Conservation (phyloP, 192 early-diverging fungal species). For the Borealophlyctis nickersoniae region DNA sequence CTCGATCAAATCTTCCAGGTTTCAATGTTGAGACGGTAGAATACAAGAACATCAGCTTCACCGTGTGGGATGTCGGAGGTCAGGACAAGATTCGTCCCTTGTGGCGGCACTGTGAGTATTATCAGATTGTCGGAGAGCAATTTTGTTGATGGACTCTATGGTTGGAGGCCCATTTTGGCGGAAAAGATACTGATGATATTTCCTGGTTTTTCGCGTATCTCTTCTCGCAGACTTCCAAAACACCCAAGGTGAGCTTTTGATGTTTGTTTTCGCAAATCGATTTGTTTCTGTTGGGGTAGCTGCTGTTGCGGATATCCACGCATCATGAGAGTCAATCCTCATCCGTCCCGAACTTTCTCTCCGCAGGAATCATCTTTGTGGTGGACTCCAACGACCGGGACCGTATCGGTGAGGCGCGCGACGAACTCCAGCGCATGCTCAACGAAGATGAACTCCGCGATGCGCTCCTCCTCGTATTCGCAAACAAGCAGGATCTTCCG, state of each 20-base stretch:
- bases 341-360: not conserved
- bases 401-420: slow-evolving; percentile 86
- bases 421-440: slow-evolving; percentile 93
- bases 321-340: not conserved
- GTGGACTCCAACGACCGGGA: slow-evolving; percentile 97
- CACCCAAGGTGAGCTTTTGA: slow-evolving; percentile 74
- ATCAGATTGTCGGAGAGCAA: too few species aligned
- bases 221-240: slow-evolving; percentile 82
- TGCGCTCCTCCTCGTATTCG: slow-evolving; percentile 85
- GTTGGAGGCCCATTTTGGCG: too few species aligned
- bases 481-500: slow-evolving; percentile 97
- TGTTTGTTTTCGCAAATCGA: slow-evolving; percentile 23
- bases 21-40: slow-evolving; percentile 96
- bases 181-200: too few species aligned
- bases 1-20: slow-evolving; percentile 54
- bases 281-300: slow-evolving; percentile 13
- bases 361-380: slow-evolving; percentile 83
- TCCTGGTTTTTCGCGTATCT: not conserved
- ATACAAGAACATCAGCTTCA: slow-evolving; percentile 96
- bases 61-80: slow-evolving; percentile 95
- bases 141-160: too few species aligned
- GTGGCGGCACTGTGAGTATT: slow-evolving; percentile 82
- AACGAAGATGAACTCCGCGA: slow-evolving; percentile 94
- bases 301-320: not conserved
- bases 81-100: slow-evolving; percentile 96